phyloP scores from a whole-genome alignment of 257 asterid genomes.

The Penstemon barbatus region DNA sequence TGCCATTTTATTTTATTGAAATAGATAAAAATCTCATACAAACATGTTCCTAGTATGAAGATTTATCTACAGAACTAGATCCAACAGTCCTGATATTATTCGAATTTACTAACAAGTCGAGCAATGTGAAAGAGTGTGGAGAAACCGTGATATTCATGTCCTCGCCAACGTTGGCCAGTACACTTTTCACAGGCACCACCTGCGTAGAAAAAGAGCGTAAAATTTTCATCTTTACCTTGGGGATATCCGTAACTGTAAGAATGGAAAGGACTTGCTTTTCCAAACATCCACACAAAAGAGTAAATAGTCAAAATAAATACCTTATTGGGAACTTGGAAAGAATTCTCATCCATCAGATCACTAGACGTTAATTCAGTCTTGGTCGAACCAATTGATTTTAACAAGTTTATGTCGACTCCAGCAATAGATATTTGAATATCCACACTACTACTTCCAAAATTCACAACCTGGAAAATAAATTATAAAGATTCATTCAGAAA shows the following conservation, averaged over 20 bases:
- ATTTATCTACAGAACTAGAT: constrained; percentile 35
- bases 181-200: constrained; percentile 53
- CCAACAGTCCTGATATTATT: constrained; percentile 32
- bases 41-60: constrained; percentile 35
- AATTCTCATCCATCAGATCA: constrained; percentile 72
- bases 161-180: constrained; percentile 46
- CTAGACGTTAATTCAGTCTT: constrained; percentile 59
- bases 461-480: constrained; percentile 58
- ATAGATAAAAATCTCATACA: neutral
- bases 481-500: neutral
- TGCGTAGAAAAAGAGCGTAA: constrained; percentile 26
- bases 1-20: constrained; percentile 15
- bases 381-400: constrained; percentile 42
- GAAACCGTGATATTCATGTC: constrained; percentile 48
- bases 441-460: constrained; percentile 52
- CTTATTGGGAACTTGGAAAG: constrained; percentile 66
- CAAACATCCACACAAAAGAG: neutral
- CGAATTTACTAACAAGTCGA: constrained; percentile 44
- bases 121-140: constrained; percentile 57
- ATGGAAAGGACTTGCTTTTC: neutral
- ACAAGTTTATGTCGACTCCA: constrained; percentile 44
- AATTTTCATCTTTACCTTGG: too few relatives aligned
- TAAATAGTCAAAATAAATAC: constrained; percentile 32
- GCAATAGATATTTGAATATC: constrained; percentile 48
- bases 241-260: neutral